Base-by-base conservation (phyloP, 176 grass and related monocot species). In the Aegilops tauschii region DNA sequence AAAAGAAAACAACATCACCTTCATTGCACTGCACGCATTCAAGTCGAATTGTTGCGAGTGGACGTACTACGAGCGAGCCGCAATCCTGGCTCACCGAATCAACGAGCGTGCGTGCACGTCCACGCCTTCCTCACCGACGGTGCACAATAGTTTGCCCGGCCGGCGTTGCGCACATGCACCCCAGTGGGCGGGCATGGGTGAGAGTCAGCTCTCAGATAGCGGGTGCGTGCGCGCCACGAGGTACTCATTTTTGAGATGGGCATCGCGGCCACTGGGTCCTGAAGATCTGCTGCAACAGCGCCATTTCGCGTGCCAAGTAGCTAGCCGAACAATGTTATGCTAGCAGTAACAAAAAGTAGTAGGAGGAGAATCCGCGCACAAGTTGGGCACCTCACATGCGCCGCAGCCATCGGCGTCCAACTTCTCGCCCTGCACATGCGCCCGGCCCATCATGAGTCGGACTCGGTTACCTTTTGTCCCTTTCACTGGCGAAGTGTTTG, bases 371-470 rank as follows among this genome's bases (percentile, higher is more conserved):
- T 54, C 80, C 3, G 80, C 6, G 29, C 7, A 49, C 45, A 47
- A 65, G 61, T 40, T 64, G 78, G 35, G 2, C 69, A 31, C 69
- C 56, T 67, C 79, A 67, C 56, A 62, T 84, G 69, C 70, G 54
- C 50, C 29, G 54, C 47, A 63, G 70, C 82, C 36, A 27, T 75
- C 82, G 23, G 56, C 56, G 56, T 83, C 82, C 56, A n/a, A 40
- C 23, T 83, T 73, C 68, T 31, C 14, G 81, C 23, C 3, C 45
- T 14, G 56, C 82, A 84, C 70, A 84, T 84, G 82, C 82, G 9
- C 82, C 79, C n/a, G 9, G 8, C 59, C 40, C 59, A 62, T 64
- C 35, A 13, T 12, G 37, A 63, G 69, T 40, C 49, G 1, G 68
- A 20, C 0, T 40, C 68, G 8, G 13, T 73, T 61, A 40, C 42